Percentiles rank a stretch among this genome's conserved stretches.
Conservation (phyloP, 169 alveolate genomes). For the Blepharisma undulans region DNA sequence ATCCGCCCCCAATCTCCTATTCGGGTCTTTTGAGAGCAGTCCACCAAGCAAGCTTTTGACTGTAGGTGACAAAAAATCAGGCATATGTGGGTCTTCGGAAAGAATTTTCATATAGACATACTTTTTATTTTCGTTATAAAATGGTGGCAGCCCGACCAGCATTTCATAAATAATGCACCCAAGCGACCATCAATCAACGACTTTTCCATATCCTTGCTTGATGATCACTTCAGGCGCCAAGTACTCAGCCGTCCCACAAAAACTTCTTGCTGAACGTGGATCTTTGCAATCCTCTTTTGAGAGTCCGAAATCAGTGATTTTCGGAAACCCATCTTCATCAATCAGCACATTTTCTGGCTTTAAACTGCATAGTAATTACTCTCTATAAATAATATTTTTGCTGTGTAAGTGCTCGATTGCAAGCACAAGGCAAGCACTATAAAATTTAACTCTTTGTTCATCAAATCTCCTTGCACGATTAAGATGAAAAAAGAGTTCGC, state of each 20-base stretch:
- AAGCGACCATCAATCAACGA: conserved; percentile 67
- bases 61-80: neutral
- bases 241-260: conserved; percentile 66
- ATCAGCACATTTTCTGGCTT: conserved; percentile 50
- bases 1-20: conserved; percentile 5
- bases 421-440: conserved; percentile 32
- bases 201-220: conserved; percentile 55
- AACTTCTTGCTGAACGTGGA: conserved; percentile 12
- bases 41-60: neutral
- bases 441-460: conserved; percentile 37
- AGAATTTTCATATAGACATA: conserved; percentile 6
- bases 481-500: conserved; percentile 73
- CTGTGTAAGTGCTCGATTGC: conserved; percentile 43
- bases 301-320: conserved; percentile 51
- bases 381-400: conserved; percentile 42
- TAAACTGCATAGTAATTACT: conserved; percentile 42
- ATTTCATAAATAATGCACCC: conserved; percentile 59
- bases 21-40: conserved; percentile 1
- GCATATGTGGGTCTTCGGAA: neutral
- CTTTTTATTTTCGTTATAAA: conserved; percentile 14
- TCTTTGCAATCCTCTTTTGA: conserved; percentile 6
- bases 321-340: conserved; percentile 39
- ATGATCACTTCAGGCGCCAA: conserved; percentile 60
- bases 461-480: neutral
- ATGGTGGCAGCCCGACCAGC: conserved; percentile 51